Evolutionary conservation across 495 filamentous ascomycete species (phyloP), one percentile per base, ranked within the genome.

Genomic region (Neurospora sp.): DNA sequence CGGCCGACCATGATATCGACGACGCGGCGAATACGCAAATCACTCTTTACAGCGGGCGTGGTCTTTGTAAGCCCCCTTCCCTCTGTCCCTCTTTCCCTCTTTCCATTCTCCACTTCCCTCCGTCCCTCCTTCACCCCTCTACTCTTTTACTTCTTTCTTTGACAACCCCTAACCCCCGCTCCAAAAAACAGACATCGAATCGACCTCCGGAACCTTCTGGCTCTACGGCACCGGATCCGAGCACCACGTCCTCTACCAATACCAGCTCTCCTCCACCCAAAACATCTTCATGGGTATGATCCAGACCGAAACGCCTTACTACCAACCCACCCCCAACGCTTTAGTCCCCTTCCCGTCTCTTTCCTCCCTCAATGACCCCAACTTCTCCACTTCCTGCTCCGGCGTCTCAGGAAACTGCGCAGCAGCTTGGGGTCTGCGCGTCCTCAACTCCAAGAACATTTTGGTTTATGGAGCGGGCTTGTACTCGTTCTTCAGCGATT

Each of bases 1-100:
- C 93, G 24, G 90, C 94, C 4, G 95, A 98, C 79, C 95, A 98
- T 82, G 94, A 94, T 72, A 90, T 98, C 48, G 95, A 98, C 69
- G 88, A 89, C 70, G 72, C 83, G 4, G 76, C 74, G 31, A 86
- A 89, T 74, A 89, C 87, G 2, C 91, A 91, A 71, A 90, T 94
- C 73, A 92, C 90, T 7, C 77, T 96, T 11, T 93, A 89, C 77
- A 86, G 86, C 8, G 92, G 92, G 1, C 87, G 92, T 38, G 92
- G 92, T 13, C 80, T 92, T 39, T 81, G 81, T 83, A 78, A 76
- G 79, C 75, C 21, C 24, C 34, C 62, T 36, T 62, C 19, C 10
- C 24, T 39, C 45, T 15, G 31, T 11, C 17, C 11, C 24, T 39
- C 45, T 15, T 36, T 62, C 19, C 10, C 24, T 39, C 45, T 15